A percentile compares a stretch with the other conserved stretches of the same genome.
Conservation (phyloP, 352 stramenopile genomes). For the Globisporangium camurandrum region DNA sequence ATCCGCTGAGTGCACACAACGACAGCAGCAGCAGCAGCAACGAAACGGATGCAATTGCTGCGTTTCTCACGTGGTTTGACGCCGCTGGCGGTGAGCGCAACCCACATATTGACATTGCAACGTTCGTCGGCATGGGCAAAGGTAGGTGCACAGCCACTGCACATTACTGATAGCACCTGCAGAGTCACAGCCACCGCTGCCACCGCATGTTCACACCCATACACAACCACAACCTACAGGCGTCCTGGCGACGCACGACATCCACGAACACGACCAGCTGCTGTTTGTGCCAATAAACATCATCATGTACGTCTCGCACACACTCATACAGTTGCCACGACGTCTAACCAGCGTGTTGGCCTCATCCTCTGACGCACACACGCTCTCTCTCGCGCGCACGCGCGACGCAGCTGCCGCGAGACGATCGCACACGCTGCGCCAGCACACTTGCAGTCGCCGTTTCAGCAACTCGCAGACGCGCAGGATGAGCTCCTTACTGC, state of each 20-base stretch:
- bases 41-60: slow-evolving; percentile 1
- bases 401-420: slow-evolving; percentile 24
- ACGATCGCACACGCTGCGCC: slow-evolving; percentile 20
- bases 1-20: not conserved
- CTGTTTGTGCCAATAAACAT: slow-evolving; percentile 34
- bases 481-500: slow-evolving; percentile 53
- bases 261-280: slow-evolving; percentile 25
- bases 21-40: no score
- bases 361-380: not conserved
- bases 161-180: not conserved
- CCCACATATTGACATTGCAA: slow-evolving; percentile 17
- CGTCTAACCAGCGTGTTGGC: no score
- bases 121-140: slow-evolving; percentile 30
- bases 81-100: slow-evolving; percentile 17
- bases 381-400: not conserved
- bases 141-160: slow-evolving; percentile 14
- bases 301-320: slow-evolving; percentile 28
- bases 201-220: not conserved
- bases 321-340: not conserved
- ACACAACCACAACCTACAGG: slow-evolving; percentile 7
- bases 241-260: slow-evolving; percentile 16
- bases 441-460: slow-evolving; percentile 21
- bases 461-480: slow-evolving; percentile 22
- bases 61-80: slow-evolving; percentile 43
- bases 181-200: not conserved